These are phyloP conservation scores for Naganishia vishniacii DNA, from an alignment of 768 basidiomycete genomes.

Conservation along the genomic window DNA sequence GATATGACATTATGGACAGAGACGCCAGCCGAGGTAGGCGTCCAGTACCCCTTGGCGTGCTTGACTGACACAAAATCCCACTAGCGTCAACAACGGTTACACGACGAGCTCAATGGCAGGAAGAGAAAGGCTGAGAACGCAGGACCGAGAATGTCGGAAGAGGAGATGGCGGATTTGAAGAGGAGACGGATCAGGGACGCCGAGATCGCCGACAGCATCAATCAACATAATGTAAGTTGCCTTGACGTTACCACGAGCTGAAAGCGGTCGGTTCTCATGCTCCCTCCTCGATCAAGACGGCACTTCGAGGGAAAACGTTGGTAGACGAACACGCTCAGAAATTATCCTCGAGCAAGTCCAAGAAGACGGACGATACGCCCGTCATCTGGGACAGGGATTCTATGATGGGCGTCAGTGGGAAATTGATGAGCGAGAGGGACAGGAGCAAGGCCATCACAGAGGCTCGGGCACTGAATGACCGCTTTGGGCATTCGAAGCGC, in stretches of 20 bases:
- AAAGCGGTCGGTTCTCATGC: neutral
- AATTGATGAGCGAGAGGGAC: slow-evolving; percentile 82
- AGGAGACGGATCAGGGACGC: slow-evolving; percentile 59
- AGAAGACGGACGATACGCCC: slow-evolving; percentile 52
- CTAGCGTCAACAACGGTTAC: slow-evolving; percentile 72
- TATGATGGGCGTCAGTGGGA: slow-evolving; percentile 81
- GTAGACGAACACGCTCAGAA: slow-evolving; percentile 42
- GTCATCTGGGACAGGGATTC: slow-evolving; percentile 87
- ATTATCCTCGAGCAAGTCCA: slow-evolving; percentile 8
- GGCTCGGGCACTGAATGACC: slow-evolving; percentile 70
- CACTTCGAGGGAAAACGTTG: slow-evolving; percentile 38
- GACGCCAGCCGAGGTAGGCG: slow-evolving; percentile 68
- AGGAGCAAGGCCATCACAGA: slow-evolving; percentile 72
- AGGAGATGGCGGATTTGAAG: slow-evolving; percentile 54
- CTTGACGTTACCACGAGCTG: neutral
- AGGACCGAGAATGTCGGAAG: slow-evolving; percentile 47
- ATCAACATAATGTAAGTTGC: slow-evolving; percentile 57
- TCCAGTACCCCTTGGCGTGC: neutral
- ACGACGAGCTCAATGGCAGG: slow-evolving; percentile 81
- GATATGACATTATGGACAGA: slow-evolving; percentile 89
- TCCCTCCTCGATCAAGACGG: slow-evolving; percentile 26
- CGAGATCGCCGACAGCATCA: slow-evolving; percentile 65
- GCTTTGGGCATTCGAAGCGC: slow-evolving; percentile 61
- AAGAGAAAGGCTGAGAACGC: slow-evolving; percentile 64
- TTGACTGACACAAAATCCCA: neutral